phyloP scores from a whole-genome alignment of 805 yeast genomes.

The Yamadazyma insecticola region DNA sequence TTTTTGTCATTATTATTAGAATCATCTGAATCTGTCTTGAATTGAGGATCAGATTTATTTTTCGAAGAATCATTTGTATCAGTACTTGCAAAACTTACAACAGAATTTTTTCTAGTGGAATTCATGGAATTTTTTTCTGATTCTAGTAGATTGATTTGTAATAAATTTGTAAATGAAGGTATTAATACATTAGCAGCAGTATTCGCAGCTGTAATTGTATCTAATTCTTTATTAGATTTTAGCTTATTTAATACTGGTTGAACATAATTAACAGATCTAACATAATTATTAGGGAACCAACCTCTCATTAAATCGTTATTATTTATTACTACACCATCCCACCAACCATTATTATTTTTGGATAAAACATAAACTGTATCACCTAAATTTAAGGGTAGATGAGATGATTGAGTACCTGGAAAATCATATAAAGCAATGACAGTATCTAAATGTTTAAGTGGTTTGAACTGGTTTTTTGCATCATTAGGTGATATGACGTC shows the following conservation, averaged over 20 bases:
- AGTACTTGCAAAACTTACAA: constrained; percentile 46
- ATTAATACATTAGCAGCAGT: constrained; percentile 43
- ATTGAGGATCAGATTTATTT: too few species aligned
- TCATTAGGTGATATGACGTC: constrained; percentile 31
- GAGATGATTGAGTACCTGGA: constrained; percentile 47
- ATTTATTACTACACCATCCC: constrained; percentile 65
- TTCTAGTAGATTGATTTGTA: constrained; percentile 34
- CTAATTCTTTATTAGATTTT: constrained; percentile 36
- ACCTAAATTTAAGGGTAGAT: constrained; percentile 54
- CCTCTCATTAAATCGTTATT: constrained; percentile 51
- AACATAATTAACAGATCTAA: constrained; percentile 42
- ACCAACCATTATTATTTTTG: constrained; percentile 70
- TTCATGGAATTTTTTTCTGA: constrained; percentile 25
- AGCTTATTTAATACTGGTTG: constrained; percentile 37
- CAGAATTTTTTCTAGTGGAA: constrained; percentile 43
- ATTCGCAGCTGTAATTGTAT: constrained; percentile 41
- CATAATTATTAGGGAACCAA: constrained; percentile 78
- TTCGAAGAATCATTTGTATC: too few species aligned
- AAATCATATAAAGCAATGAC: constrained; percentile 57
- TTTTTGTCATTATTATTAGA: too few species aligned
- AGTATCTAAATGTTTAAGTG: constrained; percentile 45
- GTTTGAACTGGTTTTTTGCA: constrained; percentile 14
- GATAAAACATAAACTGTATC: constrained; percentile 68
- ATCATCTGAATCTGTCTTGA: constrained; percentile 20
- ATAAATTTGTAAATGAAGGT: constrained; percentile 34